Evolutionary conservation across 306 rosid species (phyloP).

Genomic region (Argentina anserina): DNA sequence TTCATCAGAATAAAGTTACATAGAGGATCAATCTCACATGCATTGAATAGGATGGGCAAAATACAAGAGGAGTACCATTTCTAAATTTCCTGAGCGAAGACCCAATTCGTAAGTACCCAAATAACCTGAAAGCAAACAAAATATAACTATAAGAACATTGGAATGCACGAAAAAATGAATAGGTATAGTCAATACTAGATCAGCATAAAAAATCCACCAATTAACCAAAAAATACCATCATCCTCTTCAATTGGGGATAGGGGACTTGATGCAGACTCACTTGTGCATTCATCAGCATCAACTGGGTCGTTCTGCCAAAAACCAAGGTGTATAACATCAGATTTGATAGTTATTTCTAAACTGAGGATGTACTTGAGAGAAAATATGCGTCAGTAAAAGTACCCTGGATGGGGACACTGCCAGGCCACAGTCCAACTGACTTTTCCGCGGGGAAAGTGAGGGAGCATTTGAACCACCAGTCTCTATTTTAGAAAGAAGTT

Average conservation of each 20-base stretch:
- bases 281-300: constrained; percentile 47
- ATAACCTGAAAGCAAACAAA: constrained; percentile 52
- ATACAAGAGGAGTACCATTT: constrained; percentile 46
- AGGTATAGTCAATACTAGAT: constrained; percentile 11
- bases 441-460: constrained; percentile 31
- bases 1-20: background rate
- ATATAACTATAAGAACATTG: constrained; percentile 23
- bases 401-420: constrained; percentile 52
- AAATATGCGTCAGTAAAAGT: constrained; percentile 30
- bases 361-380: constrained; percentile 9
- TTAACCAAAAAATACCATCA: constrained; percentile 40
- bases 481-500: constrained; percentile 26
- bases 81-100: constrained; percentile 31
- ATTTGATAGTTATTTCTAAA: constrained; percentile 4
- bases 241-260: constrained; percentile 48
- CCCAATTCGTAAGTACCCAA: constrained; percentile 37
- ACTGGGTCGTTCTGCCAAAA: constrained; percentile 50
- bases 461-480: constrained; percentile 27
- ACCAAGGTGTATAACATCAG: background rate
- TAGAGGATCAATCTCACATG: background rate
- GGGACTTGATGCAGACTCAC: constrained; percentile 53
- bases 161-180: constrained; percentile 13
- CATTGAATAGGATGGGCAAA: background rate
- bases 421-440: constrained; percentile 38
- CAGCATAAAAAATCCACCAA: constrained; percentile 20